A percentile compares a stretch with the other conserved stretches of the same genome.
Conservation (phyloP, 495 filamentous ascomycete species). For the Cryomyces antarcticus region DNA sequence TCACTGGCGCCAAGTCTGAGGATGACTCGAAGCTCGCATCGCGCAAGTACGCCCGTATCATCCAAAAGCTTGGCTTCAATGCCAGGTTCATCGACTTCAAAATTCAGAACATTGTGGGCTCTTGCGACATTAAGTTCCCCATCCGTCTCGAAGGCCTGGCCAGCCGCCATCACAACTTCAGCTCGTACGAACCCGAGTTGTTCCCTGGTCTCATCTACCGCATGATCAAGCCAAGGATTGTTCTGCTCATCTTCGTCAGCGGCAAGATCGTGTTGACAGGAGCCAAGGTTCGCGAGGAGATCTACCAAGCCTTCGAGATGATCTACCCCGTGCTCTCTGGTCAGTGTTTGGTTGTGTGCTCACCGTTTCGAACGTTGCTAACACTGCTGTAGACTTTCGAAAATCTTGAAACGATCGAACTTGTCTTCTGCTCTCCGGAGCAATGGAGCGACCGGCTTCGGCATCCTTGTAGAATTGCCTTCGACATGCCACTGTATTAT, state of each 20-base stretch:
- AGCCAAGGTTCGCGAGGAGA: slow-evolving; percentile 95
- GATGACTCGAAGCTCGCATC: slow-evolving; percentile 94
- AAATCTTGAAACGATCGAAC: slow-evolving; percentile 13
- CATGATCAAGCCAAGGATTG: slow-evolving; percentile 99
- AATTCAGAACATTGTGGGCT: slow-evolving; percentile 99
- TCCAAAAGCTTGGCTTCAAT: slow-evolving; percentile 98
- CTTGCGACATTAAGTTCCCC: slow-evolving; percentile 98
- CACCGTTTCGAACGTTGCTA: not conserved
- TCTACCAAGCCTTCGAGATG: slow-evolving; percentile 96
- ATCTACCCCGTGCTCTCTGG: slow-evolving; percentile 96
- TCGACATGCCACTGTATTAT: not conserved
- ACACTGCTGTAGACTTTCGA: slow-evolving; percentile 17
- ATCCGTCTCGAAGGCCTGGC: slow-evolving; percentile 93
- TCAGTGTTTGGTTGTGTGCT: slow-evolving; percentile 19
- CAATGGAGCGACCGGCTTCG: not conserved
- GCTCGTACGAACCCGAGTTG: slow-evolving; percentile 93
- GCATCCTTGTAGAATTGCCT: not conserved
- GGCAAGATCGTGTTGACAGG: slow-evolving; percentile 98
- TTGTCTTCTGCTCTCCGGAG: not conserved
- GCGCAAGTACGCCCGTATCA: slow-evolving; percentile 96
- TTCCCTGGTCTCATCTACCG: slow-evolving; percentile 99
- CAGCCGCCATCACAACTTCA: slow-evolving; percentile 95
- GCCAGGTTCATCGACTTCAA: slow-evolving; percentile 99
- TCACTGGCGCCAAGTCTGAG: slow-evolving; percentile 95
- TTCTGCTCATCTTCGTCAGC: slow-evolving; percentile 94